Base-by-base conservation (phyloP, 306 rosid genomes). In the Abrus precatorius region DNA sequence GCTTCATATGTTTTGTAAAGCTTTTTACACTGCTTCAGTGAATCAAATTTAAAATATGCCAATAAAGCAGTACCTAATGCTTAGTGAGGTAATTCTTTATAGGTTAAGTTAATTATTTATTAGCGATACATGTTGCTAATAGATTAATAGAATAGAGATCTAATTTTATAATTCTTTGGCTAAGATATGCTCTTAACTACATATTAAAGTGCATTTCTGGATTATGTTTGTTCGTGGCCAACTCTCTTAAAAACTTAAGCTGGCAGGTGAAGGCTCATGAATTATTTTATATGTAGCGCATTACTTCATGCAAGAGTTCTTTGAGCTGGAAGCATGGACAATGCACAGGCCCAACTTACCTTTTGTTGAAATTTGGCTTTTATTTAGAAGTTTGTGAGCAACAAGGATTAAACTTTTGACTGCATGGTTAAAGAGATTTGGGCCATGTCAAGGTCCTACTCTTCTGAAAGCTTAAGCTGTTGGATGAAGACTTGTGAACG, bases 401-500 rank as follows among this genome's bases (percentile, higher is more conserved):
- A 8, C 54, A 66, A 43, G 36, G 38, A 9, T 44, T 41, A 36
- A 43, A 59, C 79, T 59, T 5, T 50, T 44, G 7, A 60, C 11
- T 33, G 38, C 55, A 3, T 65, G 74, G 65, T 65, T 65, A 7
- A 29, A 53, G 45, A 41, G 20, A 27, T 48, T 47, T 3, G 45
- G 30, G 13, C 4, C 40, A 45, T 69, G 77, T 79, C 52, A 34
- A 56, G 48, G 68, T 59, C 63, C 53, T 20, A 13, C 52, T 47
- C 54, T 36, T 80, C 65, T 71, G 49, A 60, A 70, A 80, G 41
- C 55, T 49, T 49, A 30, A 71, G 55, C 53, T 48, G 72, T 59
- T 60, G 20, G 72, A 43, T 78, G 59, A 67, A 53, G 68, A 53
- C 59, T 55, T 49, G 65, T n/a, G 3, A 43, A 44, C 56, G 68